Evolutionary conservation across 768 basidiomycete species (phyloP).

Genomic region (Gautieria morchelliformis): DNA sequence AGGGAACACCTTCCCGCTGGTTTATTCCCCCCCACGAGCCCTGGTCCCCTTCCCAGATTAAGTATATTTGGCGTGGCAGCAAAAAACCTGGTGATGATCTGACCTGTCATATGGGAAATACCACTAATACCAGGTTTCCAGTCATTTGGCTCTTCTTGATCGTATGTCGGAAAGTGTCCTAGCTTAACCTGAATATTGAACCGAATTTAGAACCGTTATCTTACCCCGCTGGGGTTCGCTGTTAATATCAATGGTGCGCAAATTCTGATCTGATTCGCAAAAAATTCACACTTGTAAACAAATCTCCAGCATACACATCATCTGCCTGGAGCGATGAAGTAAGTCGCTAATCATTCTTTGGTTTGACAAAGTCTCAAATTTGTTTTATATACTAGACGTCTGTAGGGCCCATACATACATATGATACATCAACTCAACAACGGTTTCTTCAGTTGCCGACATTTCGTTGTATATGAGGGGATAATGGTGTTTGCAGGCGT

Average conservation of each 20-base stretch:
- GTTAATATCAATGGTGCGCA: not conserved
- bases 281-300: not conserved
- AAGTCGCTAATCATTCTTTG: not conserved
- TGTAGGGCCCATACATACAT: not conserved
- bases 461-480: constrained; percentile 4
- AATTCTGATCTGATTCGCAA: not conserved
- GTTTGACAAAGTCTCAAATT: not conserved
- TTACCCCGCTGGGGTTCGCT: constrained; percentile 2
- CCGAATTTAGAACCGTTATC: not conserved
- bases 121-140: not conserved
- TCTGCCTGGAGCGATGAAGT: not conserved
- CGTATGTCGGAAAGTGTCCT: not conserved
- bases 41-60: not conserved
- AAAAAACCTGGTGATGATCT: not conserved
- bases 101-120: not conserved
- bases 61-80: not conserved
- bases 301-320: not conserved
- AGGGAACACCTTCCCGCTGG: not conserved
- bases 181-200: not conserved
- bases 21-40: not conserved
- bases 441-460: not conserved
- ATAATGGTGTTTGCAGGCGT: not conserved
- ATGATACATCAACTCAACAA: not conserved
- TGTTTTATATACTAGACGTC: not conserved
- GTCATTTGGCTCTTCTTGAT: not conserved